A percentile compares a stretch with the other conserved stretches of the same genome.
Conservation (phyloP, 306 rosid genomes). For the Gynostemma pentaphyllum region DNA sequence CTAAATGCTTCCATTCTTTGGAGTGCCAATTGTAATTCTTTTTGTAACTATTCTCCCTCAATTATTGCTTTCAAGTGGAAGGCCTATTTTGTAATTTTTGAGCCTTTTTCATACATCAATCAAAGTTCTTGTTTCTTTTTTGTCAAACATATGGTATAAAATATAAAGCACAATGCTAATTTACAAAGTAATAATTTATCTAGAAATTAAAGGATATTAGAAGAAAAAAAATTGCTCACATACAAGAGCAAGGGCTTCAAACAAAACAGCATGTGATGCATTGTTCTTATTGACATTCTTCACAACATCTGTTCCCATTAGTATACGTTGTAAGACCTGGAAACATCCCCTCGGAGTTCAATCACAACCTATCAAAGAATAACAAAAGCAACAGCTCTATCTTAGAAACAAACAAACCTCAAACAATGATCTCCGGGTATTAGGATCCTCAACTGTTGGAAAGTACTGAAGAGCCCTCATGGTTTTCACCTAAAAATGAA, state of each 20-base stretch:
- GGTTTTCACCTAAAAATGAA: slow-evolving; percentile 66
- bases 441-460: slow-evolving; percentile 95
- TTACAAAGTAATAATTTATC: not conserved
- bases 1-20: no score
- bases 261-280: slow-evolving; percentile 98
- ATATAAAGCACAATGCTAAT: not conserved
- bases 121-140: no score
- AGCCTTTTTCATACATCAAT: no score
- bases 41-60: no score
- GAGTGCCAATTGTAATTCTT: no score
- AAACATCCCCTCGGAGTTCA: slow-evolving; percentile 23
- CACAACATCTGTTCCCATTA: slow-evolving; percentile 99
- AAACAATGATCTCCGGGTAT: slow-evolving; percentile 90
- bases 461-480: slow-evolving; percentile 98
- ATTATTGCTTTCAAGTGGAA: no score
- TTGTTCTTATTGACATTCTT: slow-evolving; percentile 98
- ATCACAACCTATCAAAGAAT: slow-evolving; percentile 7
- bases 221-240: slow-evolving; percentile 16
- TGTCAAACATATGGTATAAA: no score
- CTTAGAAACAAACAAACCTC: slow-evolving; percentile 46
- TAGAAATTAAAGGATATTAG: not conserved
- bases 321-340: slow-evolving; percentile 95
- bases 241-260: slow-evolving; percentile 99
- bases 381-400: not conserved
- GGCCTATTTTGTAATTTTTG: no score